Evolutionary conservation across 345 rosid genomes (phyloP).

Genomic region (Citrus mangshanensis): DNA sequence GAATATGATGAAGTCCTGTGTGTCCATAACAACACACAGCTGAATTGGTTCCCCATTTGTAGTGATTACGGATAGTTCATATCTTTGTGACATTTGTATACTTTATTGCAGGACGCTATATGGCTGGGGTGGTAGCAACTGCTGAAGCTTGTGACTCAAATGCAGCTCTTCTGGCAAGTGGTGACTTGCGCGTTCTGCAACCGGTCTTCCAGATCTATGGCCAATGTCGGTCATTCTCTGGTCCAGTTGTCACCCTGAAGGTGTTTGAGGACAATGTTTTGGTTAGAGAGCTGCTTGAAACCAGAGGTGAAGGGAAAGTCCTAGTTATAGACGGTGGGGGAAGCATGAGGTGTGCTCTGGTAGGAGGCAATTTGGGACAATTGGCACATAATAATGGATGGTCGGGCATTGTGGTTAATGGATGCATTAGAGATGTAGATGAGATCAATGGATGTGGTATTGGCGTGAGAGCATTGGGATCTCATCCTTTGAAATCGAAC

Average conservation of each 20-base stretch:
- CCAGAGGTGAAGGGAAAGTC: constrained; percentile 76
- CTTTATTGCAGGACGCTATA: constrained; percentile 32
- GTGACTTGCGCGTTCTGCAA: constrained; percentile 66
- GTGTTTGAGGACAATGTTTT: constrained; percentile 87
- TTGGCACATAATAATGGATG: constrained; percentile 83
- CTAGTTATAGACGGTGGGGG: constrained; percentile 87
- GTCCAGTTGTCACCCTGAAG: constrained; percentile 73
- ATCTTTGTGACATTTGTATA: not conserved
- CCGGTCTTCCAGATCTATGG: constrained; percentile 78
- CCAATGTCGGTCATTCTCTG: constrained; percentile 58
- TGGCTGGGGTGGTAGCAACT: constrained; percentile 49
- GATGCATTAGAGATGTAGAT: constrained; percentile 81
- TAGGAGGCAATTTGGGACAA: constrained; percentile 76
- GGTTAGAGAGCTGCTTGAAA: constrained; percentile 67
- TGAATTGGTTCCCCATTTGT: not conserved
- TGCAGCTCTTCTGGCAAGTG: constrained; percentile 45
- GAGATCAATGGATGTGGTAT: constrained; percentile 75
- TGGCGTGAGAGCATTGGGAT: constrained; percentile 78
- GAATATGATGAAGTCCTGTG: not conserved
- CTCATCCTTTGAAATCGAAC: constrained; percentile 71
- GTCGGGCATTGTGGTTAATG: constrained; percentile 74
- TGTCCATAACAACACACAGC: not conserved
- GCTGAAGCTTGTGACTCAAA: constrained; percentile 89
- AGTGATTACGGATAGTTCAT: not conserved
- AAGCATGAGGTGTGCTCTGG: constrained; percentile 79